phyloP scores from a whole-genome alignment of 495 filamentous ascomycete species.

The Neurospora sp. region DNA sequence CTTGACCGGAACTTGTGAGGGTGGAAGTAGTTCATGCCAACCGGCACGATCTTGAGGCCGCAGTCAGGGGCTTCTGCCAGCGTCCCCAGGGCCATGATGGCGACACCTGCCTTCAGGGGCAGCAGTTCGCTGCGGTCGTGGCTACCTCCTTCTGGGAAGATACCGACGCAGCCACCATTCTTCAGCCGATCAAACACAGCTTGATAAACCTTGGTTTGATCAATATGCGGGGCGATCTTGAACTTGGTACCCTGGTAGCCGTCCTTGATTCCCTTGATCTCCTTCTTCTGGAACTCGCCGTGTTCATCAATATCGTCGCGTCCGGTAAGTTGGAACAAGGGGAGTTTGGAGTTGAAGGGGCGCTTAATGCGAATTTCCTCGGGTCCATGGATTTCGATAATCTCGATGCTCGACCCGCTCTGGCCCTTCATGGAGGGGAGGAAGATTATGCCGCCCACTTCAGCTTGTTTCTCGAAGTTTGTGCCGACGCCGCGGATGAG shows the following conservation, averaged over 20 bases:
- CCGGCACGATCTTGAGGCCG: constrained; percentile 97
- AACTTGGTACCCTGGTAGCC: constrained; percentile 70
- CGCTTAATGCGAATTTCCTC: constrained; percentile 83
- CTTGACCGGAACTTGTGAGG: constrained; percentile 96
- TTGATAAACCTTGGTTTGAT: constrained; percentile 88
- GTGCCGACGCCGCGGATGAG: constrained; percentile 78
- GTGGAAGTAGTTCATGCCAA: constrained; percentile 99
- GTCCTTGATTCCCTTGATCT: constrained; percentile 41
- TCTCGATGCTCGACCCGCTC: constrained; percentile 63
- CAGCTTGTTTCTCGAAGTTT: constrained; percentile 64
- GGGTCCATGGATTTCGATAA: constrained; percentile 65
- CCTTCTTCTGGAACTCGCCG: constrained; percentile 35
- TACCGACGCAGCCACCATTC: constrained; percentile 81
- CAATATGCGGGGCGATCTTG: constrained; percentile 85
- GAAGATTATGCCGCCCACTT: constrained; percentile 73
- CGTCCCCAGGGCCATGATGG: constrained; percentile 93
- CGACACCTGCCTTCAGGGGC: constrained; percentile 93
- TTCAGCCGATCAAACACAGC: constrained; percentile 78
- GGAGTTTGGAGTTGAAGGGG: constrained; percentile 59
- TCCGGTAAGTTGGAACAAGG: constrained; percentile 70
- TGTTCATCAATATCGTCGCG: constrained; percentile 55
- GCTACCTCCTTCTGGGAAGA: constrained; percentile 96
- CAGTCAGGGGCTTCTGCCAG: constrained; percentile 81
- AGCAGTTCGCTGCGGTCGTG: constrained; percentile 91
- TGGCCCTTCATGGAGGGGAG: constrained; percentile 73